A percentile compares a stretch with the other conserved stretches of the same genome.
Conservation (phyloP, 768 basidiomycete genomes). For the Rubroboletus pulcherrimus region DNA sequence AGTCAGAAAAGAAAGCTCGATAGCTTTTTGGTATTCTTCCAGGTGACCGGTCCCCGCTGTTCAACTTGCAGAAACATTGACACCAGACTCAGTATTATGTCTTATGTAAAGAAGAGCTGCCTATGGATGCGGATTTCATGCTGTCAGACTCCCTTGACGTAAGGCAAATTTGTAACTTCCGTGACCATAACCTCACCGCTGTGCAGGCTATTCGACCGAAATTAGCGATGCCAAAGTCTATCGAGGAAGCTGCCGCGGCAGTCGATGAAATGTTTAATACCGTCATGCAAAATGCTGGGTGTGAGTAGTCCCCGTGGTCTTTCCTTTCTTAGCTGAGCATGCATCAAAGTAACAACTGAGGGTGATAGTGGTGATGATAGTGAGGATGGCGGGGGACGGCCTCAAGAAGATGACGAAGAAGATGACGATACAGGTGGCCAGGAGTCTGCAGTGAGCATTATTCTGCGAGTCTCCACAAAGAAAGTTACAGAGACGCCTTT, state of each 20-base stretch:
- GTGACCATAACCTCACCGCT: not conserved
- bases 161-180: slow-evolving; percentile 9
- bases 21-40: slow-evolving; percentile 89
- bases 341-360: slow-evolving; percentile 31
- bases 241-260: slow-evolving; percentile 81
- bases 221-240: slow-evolving; percentile 59
- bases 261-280: slow-evolving; percentile 87
- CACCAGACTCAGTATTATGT: slow-evolving; percentile 62
- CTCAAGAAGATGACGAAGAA: slow-evolving; percentile 55
- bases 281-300: slow-evolving; percentile 55
- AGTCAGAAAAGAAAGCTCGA: slow-evolving; percentile 91
- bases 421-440: slow-evolving; percentile 49
- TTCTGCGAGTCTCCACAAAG: not conserved
- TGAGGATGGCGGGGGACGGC: slow-evolving; percentile 41
- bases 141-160: slow-evolving; percentile 91
- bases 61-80: slow-evolving; percentile 2
- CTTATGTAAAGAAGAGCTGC: slow-evolving; percentile 82
- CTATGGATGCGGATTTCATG: slow-evolving; percentile 99
- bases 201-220: slow-evolving; percentile 83
- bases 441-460: slow-evolving; percentile 51
- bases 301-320: slow-evolving; percentile 34
- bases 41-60: slow-evolving; percentile 47
- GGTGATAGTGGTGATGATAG: slow-evolving; percentile 50
- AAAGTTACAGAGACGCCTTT: not conserved
- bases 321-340: slow-evolving; percentile 15